Evolutionary conservation across 2,329 filamentous ascomycete genomes (phyloP).

Genomic region (Cercospora sojina): DNA sequence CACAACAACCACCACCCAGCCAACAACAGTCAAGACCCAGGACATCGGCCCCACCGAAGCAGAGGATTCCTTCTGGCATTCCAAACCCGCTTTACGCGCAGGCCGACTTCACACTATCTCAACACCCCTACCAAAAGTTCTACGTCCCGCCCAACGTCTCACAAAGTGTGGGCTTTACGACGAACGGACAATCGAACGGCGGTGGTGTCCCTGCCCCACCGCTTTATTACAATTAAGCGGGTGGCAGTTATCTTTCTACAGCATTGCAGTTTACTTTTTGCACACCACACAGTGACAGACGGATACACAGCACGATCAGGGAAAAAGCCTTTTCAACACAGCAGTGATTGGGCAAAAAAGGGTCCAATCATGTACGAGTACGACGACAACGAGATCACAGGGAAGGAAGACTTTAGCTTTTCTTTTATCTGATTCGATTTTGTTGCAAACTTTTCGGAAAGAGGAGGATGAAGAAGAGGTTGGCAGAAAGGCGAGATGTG

Average conservation of each 20-base stretch:
- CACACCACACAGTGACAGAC: not conserved
- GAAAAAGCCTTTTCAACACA: not conserved
- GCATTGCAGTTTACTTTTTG: not conserved
- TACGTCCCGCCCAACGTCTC: slow-evolving; percentile 64
- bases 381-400: not conserved
- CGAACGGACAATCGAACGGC: slow-evolving; percentile 10
- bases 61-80: slow-evolving; percentile 50
- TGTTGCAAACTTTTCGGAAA: not conserved
- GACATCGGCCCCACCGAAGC: slow-evolving; percentile 21
- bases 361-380: not conserved
- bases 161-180: slow-evolving; percentile 5
- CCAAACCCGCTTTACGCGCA: slow-evolving; percentile 69
- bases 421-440: not conserved
- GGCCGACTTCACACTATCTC: slow-evolving; percentile 73
- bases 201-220: not conserved
- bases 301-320: not conserved
- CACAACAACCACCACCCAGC: slow-evolving; percentile 35
- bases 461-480: not conserved
- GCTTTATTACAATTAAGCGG: slow-evolving; percentile 10
- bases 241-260: not conserved
- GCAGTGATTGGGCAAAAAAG: not conserved
- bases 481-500: not conserved
- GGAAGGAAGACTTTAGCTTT: not conserved
- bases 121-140: slow-evolving; percentile 78
- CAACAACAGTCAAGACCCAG: slow-evolving; percentile 14